Evolutionary conservation across 2,329 filamentous ascomycete genomes (phyloP), one percentile per base, ranked within the genome.

Genomic region (Exophiala bonariae): DNA sequence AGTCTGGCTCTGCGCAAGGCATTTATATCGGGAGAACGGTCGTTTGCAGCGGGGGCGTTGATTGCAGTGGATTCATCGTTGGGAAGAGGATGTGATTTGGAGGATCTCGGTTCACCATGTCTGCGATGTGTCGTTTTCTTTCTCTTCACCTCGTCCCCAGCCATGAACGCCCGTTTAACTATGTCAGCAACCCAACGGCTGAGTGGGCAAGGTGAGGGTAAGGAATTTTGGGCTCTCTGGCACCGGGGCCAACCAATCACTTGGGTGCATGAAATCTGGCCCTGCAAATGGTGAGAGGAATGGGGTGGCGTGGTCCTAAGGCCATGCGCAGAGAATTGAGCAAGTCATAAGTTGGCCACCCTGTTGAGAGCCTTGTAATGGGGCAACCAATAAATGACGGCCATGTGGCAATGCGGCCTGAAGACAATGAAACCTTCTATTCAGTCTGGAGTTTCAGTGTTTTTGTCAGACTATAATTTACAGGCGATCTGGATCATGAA

Each of bases 1-100:
- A 61, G 52, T 41, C 60, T 55, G 17, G 57, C 52, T 31, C 52
- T 46, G 45, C 57, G 56, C 22, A 61, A 37, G 16, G 52, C 56
- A 35, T 58, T 48, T 31, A 58, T 36, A 45, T 58, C 52, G 37
- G 39, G 33, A 14, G 56, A 47, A 40, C 39, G 49, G 26, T 54
- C 47, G 19, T 43, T 17, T 17, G 53, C 36, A 31, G 40, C 22
- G 34, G 46, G n/a, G 11, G 49, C 30, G 34, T 47, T 51, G 26
- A 44, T 30, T 20, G 47, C 36, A 14, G 38, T 11, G 19, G 22
- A 31, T 35, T 53, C 50, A 49, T 54, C 34, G 18, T 51, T 43
- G 38, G 41, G 30, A 18, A 31, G 26, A 32, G 44, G 49, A 32
- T 17, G 49, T 19, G 49, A 42, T 37, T 40, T 52, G 39, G 49